phyloP scores from a whole-genome alignment of 768 basidiomycete species.

The Lentinula sp. region DNA sequence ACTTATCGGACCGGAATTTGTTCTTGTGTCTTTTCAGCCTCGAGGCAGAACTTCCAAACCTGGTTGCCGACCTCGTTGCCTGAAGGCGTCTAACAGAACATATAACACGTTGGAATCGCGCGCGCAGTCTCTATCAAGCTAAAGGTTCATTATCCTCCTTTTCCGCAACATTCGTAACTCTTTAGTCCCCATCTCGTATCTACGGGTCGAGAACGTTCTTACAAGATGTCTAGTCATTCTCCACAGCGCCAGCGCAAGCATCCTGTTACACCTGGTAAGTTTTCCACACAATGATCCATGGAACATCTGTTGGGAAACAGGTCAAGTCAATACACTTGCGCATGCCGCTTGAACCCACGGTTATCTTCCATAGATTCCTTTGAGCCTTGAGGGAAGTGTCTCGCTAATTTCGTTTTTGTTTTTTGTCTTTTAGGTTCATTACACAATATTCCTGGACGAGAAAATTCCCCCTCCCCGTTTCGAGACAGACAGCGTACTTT shows the following conservation, averaged over 20 bases:
- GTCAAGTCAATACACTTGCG: background rate
- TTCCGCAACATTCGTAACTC: slow-evolving; percentile 18
- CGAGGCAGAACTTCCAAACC: slow-evolving; percentile 11
- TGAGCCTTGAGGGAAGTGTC: background rate
- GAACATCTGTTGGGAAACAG: slow-evolving; percentile 12
- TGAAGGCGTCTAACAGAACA: slow-evolving; percentile 33
- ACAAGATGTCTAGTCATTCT: slow-evolving; percentile 51
- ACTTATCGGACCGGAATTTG: slow-evolving; percentile 1
- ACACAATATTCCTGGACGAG: slow-evolving; percentile 35
- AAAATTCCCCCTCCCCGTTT: slow-evolving; percentile 44
- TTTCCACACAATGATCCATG: slow-evolving; percentile 16
- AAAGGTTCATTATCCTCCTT: slow-evolving; percentile 23
- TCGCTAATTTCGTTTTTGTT: slow-evolving; percentile 4
- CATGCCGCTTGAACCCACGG: background rate
- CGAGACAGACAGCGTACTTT: slow-evolving; percentile 45
- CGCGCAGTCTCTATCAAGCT: slow-evolving; percentile 29
- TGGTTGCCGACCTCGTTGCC: slow-evolving; percentile 55
- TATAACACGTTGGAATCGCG: slow-evolving; percentile 65
- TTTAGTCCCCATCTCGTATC: slow-evolving; percentile 15
- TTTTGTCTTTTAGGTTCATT: slow-evolving; percentile 26
- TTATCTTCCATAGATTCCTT: background rate
- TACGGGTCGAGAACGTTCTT: background rate
- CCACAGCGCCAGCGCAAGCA: slow-evolving; percentile 55
- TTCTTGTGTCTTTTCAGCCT: slow-evolving; percentile 2
- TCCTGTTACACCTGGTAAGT: slow-evolving; percentile 43